Conservation (phyloP, 2,329 filamentous ascomycete genomes). For the Talaromyces sp. region DNA sequence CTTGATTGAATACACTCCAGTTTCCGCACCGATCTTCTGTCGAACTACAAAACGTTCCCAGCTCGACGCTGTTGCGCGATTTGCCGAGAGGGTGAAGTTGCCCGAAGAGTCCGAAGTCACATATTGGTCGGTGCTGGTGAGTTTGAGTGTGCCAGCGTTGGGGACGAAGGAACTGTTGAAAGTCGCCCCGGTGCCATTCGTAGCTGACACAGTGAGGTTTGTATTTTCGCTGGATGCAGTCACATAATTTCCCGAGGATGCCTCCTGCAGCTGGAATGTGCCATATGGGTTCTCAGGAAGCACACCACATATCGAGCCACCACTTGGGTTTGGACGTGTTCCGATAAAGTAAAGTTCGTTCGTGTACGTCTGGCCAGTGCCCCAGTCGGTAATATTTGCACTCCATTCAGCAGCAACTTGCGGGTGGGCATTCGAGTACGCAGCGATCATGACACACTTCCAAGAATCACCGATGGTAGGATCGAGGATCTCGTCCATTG, state of each 20-base stretch:
- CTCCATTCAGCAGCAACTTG: neutral
- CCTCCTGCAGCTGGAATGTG: neutral
- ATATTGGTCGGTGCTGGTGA: neutral
- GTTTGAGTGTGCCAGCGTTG: neutral
- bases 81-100: neutral
- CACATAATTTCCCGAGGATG: neutral
- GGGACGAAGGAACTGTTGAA: neutral
- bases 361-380: neutral
- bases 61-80: neutral
- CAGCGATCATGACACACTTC: neutral
- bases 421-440: neutral
- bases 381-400: neutral
- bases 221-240: neutral
- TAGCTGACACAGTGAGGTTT: neutral
- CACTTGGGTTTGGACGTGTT: neutral
- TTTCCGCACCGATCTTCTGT: neutral
- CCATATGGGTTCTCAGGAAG: neutral
- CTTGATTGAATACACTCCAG: neutral
- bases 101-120: neutral
- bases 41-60: neutral
- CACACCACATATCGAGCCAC: neutral
- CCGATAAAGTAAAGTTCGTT: neutral
- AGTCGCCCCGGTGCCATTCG: neutral
- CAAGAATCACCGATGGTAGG: neutral
- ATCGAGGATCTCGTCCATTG: neutral